Evolutionary conservation across 371 early-diverging fungal genomes (phyloP), one percentile per base, ranked within the genome.

Genomic region (Fennellomyces sp.): DNA sequence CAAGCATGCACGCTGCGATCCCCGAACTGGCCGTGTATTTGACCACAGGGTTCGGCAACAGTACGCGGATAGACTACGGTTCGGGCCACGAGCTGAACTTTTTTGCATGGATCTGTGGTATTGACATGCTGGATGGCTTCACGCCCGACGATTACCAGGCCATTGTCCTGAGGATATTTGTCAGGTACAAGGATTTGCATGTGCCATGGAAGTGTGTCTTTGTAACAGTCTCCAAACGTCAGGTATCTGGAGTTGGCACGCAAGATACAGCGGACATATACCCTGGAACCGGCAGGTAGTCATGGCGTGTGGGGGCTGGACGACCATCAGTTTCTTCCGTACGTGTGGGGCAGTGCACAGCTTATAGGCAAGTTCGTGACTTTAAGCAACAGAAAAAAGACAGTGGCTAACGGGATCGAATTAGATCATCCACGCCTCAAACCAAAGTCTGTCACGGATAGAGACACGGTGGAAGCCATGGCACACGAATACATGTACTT

Each of bases 261-360:
- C 29, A 77, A 82, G 30, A 73, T 98, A 29, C 98, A 99, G 65
- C 67, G 68, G 11, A 87, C 83, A n/a, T 99, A 97, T 80, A 88
- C 88, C 63, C 74, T 99, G 29, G 99, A 99, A 67, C 99, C 99
- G 3, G 99, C 99, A 2, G 99, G 99, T 1, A 91, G 93, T 58
- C 97, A 98, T 75, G 99, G 99, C 25, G 96, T 96, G 5, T 99
- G 99, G 99, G 98, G 98, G 2, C 71, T 99, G 39, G 99, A 99
- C 73, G 99, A 99, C 76, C 95, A 95, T 76, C 98, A 98, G 60
- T 95, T 98, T 61, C 69, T 99, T 58, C 98, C 99, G 8, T 99
- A 94, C 78, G 76, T 94, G 3, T 97, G 96, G 85, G 99, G 99
- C 2, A 88, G 94, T 47, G 81, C 94, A 0, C 96, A 99, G 74